A percentile compares a stretch with the other conserved stretches of the same genome.
These are phyloP conservation scores for Podospora anserina DNA, from an alignment of 495 filamentous ascomycete species.

Conservation along the genomic window DNA sequence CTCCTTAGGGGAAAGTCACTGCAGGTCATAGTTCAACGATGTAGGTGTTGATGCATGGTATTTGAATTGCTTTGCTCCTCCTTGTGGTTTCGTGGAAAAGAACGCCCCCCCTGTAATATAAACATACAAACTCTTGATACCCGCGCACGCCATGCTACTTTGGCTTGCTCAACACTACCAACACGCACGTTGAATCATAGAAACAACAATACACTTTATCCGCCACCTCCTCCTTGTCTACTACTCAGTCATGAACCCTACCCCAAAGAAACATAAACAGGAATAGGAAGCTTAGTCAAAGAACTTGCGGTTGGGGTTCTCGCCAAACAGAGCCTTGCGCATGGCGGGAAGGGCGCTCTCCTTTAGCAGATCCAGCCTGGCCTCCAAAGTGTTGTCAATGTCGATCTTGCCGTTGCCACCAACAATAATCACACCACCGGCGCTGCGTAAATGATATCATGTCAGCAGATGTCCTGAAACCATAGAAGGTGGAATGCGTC, in stretches of 20 bases:
- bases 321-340: slow-evolving; percentile 80
- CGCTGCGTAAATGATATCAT: slow-evolving; percentile 48
- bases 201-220: background rate
- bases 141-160: background rate
- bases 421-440: slow-evolving; percentile 77
- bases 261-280: background rate
- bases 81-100: background rate
- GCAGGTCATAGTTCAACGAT: background rate
- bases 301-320: slow-evolving; percentile 91
- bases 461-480: slow-evolving; percentile 4
- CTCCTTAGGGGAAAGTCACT: background rate
- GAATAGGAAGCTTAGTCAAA: slow-evolving; percentile 60
- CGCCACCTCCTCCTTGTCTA: background rate
- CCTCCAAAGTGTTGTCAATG: slow-evolving; percentile 97
- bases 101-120: background rate
- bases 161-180: background rate
- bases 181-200: background rate
- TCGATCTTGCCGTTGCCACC: slow-evolving; percentile 90
- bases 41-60: background rate
- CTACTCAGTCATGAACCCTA: background rate
- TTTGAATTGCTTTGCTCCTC: background rate
- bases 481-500: slow-evolving; percentile 36
- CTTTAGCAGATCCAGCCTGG: slow-evolving; percentile 79
- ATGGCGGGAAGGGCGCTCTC: slow-evolving; percentile 81
- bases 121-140: background rate